These are phyloP conservation scores for Aschersonia sp. DNA, from an alignment of 2,329 filamentous ascomycete genomes.

Conservation along the genomic window DNA sequence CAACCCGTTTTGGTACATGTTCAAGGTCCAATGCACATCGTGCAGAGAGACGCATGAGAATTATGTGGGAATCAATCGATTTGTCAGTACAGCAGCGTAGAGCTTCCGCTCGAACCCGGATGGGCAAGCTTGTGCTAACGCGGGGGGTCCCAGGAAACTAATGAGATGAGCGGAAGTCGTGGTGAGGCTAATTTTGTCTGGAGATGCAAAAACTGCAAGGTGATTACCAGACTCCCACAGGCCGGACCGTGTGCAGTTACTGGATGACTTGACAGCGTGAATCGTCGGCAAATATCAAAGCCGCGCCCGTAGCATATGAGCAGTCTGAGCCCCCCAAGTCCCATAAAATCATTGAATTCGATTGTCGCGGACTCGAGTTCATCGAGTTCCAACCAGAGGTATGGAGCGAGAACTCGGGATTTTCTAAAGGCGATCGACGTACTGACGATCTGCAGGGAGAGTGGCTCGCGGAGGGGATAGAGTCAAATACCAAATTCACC, in stretches of 20 bases:
- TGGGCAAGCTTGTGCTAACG: constrained; percentile 4
- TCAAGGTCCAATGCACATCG: constrained; percentile 96
- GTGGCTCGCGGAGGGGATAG: constrained; percentile 71
- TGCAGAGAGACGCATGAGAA: constrained; percentile 87
- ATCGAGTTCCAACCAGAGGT: constrained; percentile 83
- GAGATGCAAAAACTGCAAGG: constrained; percentile 97
- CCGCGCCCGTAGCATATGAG: constrained; percentile 56
- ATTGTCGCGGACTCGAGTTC: constrained; percentile 90
- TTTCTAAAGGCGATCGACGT: neutral
- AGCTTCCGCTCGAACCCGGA: neutral
- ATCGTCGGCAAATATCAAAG: constrained; percentile 72
- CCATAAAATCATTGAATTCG: constrained; percentile 75
- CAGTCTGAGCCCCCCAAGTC: constrained; percentile 57
- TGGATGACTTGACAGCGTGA: constrained; percentile 42
- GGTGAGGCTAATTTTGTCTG: constrained; percentile 99
- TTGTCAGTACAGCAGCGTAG: constrained; percentile 41
- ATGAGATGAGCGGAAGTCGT: constrained; percentile 82
- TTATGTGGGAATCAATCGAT: constrained; percentile 71
- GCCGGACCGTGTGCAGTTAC: neutral
- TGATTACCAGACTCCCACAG: constrained; percentile 17
- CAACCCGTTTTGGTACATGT: constrained; percentile 87
- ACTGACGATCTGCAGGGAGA: constrained; percentile 47
- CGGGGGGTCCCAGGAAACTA: constrained; percentile 48
- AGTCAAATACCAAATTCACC: constrained; percentile 70
- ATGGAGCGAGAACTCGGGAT: neutral